Evolutionary conservation across 345 rosid genomes (phyloP).

Genomic region (Excoecaria cochinchinensis): DNA sequence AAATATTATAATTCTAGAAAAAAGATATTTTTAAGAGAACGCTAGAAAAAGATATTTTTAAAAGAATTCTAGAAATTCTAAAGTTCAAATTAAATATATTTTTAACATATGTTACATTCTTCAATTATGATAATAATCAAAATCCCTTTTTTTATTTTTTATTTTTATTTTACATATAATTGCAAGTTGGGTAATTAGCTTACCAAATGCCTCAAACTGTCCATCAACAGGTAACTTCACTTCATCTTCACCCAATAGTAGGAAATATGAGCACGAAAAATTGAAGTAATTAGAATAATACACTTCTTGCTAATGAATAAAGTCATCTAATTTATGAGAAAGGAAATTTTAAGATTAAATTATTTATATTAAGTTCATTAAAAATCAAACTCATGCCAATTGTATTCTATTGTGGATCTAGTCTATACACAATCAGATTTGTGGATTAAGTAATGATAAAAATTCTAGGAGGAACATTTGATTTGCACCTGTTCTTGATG

Average conservation of each 20-base stretch:
- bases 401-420: neutral
- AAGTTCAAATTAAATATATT: too few relatives aligned
- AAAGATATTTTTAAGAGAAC: too few relatives aligned
- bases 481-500: constrained; percentile 40
- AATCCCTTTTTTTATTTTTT: too few relatives aligned
- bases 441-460: neutral
- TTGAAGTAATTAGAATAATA: constrained; percentile 13
- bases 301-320: neutral
- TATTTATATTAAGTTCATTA: too few relatives aligned
- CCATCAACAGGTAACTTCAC: constrained; percentile 57
- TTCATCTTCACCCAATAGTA: constrained; percentile 41
- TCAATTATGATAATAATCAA: too few relatives aligned
- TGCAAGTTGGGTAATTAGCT: constrained; percentile 17
- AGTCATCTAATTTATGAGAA: neutral
- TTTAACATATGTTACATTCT: too few relatives aligned
- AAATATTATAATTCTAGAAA: too few relatives aligned
- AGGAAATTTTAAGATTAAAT: neutral
- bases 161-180: neutral
- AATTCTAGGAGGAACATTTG: neutral
- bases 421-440: neutral
- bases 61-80: too few relatives aligned
- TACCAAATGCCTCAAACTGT: constrained; percentile 73
- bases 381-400: neutral
- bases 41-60: too few relatives aligned
- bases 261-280: neutral